These are phyloP conservation scores for Botryotinia narcissicola DNA, from an alignment of 2,329 filamentous ascomycete genomes.

Conservation along the genomic window DNA sequence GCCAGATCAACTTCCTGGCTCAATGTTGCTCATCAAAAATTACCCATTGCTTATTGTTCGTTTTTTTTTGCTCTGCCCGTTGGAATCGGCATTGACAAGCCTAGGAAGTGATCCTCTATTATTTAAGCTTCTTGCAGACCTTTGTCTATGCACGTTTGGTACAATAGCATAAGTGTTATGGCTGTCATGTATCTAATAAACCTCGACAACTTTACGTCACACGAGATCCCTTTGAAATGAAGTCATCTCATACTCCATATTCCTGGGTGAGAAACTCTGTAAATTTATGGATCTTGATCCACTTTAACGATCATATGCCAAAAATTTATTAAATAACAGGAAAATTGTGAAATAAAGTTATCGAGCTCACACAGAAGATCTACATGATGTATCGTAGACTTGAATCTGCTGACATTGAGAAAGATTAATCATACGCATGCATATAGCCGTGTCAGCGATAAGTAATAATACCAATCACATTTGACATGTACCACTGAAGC, in stretches of 20 bases:
- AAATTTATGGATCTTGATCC: neutral
- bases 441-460: neutral
- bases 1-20: neutral
- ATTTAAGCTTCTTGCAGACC: neutral
- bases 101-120: neutral
- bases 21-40: neutral
- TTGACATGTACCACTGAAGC: neutral
- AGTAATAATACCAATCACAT: neutral
- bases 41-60: neutral
- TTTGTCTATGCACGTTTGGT: neutral
- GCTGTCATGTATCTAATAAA: too few species aligned
- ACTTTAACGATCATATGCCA: neutral
- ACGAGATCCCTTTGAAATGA: neutral
- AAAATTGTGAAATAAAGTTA: neutral
- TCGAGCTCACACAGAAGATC: neutral
- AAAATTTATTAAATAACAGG: neutral
- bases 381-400: neutral
- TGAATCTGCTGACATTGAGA: neutral
- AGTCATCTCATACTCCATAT: neutral
- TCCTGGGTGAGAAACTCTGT: neutral
- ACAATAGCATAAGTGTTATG: neutral
- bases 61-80: neutral
- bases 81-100: neutral
- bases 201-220: neutral
- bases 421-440: neutral